phyloP scores from a whole-genome alignment of 108 stramenopile species.

The Discostella stelligeroides region DNA sequence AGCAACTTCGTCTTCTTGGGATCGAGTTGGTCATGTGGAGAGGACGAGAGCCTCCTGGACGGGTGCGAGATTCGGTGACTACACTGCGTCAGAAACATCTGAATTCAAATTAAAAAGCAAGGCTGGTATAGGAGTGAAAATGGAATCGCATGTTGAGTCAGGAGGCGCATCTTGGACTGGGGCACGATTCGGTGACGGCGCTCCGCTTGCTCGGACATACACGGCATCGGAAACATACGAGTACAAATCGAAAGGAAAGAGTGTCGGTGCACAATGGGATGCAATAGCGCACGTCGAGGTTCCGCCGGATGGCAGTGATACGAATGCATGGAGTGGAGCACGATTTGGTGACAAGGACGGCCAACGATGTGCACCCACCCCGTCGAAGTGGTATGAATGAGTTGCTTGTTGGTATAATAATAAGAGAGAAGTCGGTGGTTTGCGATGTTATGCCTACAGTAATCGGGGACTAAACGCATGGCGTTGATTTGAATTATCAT shows the following conservation, averaged over 20 bases:
- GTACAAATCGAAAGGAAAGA: conserved; percentile 10
- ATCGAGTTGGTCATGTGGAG: conserved; percentile 12
- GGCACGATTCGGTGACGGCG: conserved; percentile 30
- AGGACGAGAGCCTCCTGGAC: conserved; percentile 18
- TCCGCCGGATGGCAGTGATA: conserved; percentile 10
- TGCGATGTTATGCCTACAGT: no score
- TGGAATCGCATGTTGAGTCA: conserved; percentile 27
- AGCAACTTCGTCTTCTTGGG: neutral
- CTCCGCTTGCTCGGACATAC: conserved; percentile 7
- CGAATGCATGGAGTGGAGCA: conserved; percentile 23
- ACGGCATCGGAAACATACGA: conserved; percentile 21
- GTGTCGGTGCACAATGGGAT: conserved; percentile 20
- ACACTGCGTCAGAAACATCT: conserved; percentile 16
- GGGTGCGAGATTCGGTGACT: conserved; percentile 28
- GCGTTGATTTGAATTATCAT: neutral
- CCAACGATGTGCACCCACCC: conserved; percentile 26
- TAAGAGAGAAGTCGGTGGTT: no score
- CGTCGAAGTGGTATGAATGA: conserved; percentile 35
- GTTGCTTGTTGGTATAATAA: no score
- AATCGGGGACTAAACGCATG: no score
- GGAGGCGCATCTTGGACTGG: conserved; percentile 37
- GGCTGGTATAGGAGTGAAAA: conserved; percentile 23
- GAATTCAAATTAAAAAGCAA: neutral
- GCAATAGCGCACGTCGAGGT: conserved; percentile 16
- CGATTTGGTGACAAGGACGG: conserved; percentile 17